These are phyloP conservation scores for Dendrobium nobile DNA, from an alignment of 106 monocot genomes.

Conservation along the genomic window DNA sequence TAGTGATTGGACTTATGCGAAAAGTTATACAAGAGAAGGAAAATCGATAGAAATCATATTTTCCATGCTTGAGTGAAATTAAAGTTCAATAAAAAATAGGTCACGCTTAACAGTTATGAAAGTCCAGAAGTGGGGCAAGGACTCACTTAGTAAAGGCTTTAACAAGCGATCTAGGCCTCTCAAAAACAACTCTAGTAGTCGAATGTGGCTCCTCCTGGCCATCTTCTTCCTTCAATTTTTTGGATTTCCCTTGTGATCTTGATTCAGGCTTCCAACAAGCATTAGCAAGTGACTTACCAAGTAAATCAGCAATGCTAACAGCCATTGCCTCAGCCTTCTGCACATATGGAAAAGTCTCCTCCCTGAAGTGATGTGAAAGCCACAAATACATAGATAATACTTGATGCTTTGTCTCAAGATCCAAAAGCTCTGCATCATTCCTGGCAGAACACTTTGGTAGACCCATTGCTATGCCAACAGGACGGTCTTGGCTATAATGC, in stretches of 20 bases:
- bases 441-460: constrained; percentile 71
- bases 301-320: constrained; percentile 65
- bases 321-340: constrained; percentile 80
- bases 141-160: constrained; percentile 33
- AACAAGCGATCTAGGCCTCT: constrained; percentile 44
- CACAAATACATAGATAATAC: constrained; percentile 92
- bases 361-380: constrained; percentile 81
- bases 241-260: constrained; percentile 29
- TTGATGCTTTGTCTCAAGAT: constrained; percentile 97
- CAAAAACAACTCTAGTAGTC: constrained; percentile 9
- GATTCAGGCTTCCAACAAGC: constrained; percentile 85
- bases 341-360: constrained; percentile 73
- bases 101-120: neutral
- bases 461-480: constrained; percentile 77
- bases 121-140: neutral
- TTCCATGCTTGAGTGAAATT: neutral
- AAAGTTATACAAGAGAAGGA: neutral
- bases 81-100: neutral
- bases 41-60: neutral
- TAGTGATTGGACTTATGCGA: neutral
- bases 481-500: constrained; percentile 61
- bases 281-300: constrained; percentile 68
- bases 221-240: constrained; percentile 20
- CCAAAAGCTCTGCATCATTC: constrained; percentile 84
- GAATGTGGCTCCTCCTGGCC: constrained; percentile 5